A percentile compares a stretch with the other conserved stretches of the same genome.
Evolutionary conservation across 345 rosid genomes (phyloP).

Genomic region (Rhizophora mangle): DNA sequence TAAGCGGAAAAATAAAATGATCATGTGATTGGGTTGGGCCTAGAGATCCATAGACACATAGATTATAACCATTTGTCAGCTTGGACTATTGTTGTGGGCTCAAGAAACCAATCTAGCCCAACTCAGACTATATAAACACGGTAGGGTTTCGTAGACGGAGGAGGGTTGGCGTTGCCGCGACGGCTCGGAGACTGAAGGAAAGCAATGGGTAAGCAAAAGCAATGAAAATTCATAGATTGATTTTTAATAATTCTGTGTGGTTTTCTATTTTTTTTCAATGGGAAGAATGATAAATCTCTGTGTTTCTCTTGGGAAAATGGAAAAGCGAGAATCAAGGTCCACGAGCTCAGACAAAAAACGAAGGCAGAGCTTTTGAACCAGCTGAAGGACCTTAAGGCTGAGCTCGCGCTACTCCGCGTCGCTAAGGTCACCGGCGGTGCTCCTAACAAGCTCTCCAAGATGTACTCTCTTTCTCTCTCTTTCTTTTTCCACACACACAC

Average conservation of each 20-base stretch:
- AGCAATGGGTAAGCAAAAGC: conserved; percentile 15
- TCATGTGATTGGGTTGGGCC: too few relatives aligned
- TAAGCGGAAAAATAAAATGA: too few relatives aligned
- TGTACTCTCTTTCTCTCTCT: conserved; percentile 21
- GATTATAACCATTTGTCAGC: not conserved
- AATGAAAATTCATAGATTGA: not conserved
- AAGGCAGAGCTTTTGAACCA: conserved; percentile 50
- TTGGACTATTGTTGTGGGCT: not conserved
- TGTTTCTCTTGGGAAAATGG: not conserved
- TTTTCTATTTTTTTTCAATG: not conserved
- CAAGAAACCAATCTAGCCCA: not conserved
- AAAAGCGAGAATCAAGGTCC: conserved; percentile 65
- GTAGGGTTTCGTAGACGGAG: conserved; percentile 21
- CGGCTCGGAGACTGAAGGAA: not conserved
- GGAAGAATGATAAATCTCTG: not conserved
- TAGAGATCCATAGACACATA: not conserved
- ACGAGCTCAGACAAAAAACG: conserved; percentile 58
- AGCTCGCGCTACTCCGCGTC: conserved; percentile 65
- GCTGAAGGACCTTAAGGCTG: conserved; percentile 61
- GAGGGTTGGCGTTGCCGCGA: not conserved
- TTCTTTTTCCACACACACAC: too few relatives aligned
- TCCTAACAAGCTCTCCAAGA: conserved; percentile 67
- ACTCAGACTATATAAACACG: not conserved
- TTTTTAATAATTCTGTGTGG: not conserved
- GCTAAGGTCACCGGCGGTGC: conserved; percentile 75